Base-by-base conservation (phyloP, 352 stramenopile species). In the Globisporangium uncinulatum region DNA sequence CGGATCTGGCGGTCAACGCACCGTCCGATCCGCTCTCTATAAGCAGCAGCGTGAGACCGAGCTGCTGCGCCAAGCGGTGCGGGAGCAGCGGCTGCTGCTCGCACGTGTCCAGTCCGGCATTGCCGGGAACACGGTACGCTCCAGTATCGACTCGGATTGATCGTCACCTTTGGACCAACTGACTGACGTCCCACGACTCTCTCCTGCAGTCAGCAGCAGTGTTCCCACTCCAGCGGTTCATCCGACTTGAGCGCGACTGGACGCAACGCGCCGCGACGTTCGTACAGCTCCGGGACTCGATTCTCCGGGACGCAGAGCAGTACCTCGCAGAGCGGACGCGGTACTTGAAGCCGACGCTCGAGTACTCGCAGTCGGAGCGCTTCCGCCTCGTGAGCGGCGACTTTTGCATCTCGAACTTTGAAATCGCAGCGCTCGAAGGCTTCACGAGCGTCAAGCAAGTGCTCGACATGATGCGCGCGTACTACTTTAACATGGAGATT, bases 331-430 rank as follows among this genome's bases (percentile, higher is more conserved):
- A 60, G 3, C 59, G 69, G 5, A 57, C 60, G 19, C 51, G 20
- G 21, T 56, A 64, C 45, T 51, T 73, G 37, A 56, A 77, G 53
- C 13, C 54, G 37, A 51, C 39, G 24, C 59, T 69, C 57, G 49
- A 63, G 54, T 69, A 74, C 44, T 59, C 66, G 14, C 71, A 57
- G 6, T 54, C 61, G 8, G 50, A 68, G 8, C 61, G 59, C 19
- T 71, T 62, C 31, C 56, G 63, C 21, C 59, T 55, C 0, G 10
- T 37, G 1, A 46, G 69, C 4, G 67, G 67, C 2, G 57, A 76
- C 50, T 17, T 62, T 3, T 71, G 65, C 49, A 52, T 24, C 3
- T 42, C 73, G 15, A 60, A 66, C 41, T 60, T 60, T 4, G 71
- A 80, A 17, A 52, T 63, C 0, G 21, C 44, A 4, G 37, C 24